These are phyloP conservation scores for Rhodosporidiobolus odoratus DNA, from an alignment of 768 basidiomycete species.

Conservation along the genomic window DNA sequence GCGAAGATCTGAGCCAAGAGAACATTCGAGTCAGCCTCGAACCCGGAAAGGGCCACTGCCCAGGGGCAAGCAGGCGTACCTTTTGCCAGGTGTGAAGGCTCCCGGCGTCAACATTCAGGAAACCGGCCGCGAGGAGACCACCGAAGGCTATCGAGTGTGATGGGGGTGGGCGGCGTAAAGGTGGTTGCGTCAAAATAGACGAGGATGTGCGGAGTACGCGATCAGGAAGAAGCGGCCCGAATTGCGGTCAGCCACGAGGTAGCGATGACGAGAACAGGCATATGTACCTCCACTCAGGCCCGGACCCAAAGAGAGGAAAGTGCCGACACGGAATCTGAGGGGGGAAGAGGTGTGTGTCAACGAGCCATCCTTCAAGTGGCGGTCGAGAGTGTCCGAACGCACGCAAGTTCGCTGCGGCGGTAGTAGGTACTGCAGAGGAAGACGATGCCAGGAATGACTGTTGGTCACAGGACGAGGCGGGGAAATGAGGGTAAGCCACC, in stretches of 20 bases:
- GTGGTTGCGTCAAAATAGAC: neutral
- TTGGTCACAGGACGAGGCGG: too few relatives aligned
- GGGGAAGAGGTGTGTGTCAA: neutral
- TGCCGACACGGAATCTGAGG: constrained; percentile 25
- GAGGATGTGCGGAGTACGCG: too few relatives aligned
- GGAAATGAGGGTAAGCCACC: too few relatives aligned
- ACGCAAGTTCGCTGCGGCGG: constrained; percentile 12
- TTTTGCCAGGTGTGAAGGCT: constrained; percentile 28
- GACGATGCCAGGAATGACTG: constrained; percentile 34
- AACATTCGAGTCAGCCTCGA: neutral
- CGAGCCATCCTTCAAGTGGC: too few relatives aligned
- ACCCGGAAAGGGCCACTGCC: neutral
- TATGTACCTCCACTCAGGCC: constrained; percentile 30
- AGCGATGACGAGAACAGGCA: too few relatives aligned
- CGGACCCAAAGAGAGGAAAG: constrained; percentile 27
- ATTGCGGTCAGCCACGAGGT: too few relatives aligned
- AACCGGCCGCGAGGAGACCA: constrained; percentile 26
- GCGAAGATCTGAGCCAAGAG: constrained; percentile 6
- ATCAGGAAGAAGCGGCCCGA: too few relatives aligned
- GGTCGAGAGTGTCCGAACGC: too few relatives aligned
- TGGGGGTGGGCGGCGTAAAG: neutral
- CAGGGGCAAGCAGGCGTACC: neutral
- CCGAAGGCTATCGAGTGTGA: neutral
- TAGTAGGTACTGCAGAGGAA: constrained; percentile 27
- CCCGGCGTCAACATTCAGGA: constrained; percentile 8